Evolutionary conservation across 169 alveolate species (phyloP).

Genomic region (Theileria orientalis): DNA sequence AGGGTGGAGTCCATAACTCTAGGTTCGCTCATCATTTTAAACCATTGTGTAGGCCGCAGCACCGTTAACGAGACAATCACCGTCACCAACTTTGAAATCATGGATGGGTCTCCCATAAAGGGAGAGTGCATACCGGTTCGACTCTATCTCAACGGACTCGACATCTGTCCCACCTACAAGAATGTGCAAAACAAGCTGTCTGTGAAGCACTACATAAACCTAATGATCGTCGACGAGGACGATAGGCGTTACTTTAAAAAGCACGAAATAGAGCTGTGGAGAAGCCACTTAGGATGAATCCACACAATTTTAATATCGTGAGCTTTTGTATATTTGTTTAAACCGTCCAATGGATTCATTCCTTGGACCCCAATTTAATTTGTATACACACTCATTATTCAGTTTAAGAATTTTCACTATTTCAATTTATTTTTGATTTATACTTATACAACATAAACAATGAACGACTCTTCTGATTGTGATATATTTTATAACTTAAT

Average conservation of each 20-base stretch:
- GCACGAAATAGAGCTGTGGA: conserved; percentile 96
- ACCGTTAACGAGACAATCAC: conserved; percentile 92
- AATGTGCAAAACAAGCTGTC: conserved; percentile 93
- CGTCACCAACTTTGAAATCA: conserved; percentile 95
- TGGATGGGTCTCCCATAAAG: conserved; percentile 99
- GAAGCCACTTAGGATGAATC: conserved; percentile 88
- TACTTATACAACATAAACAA: neutral
- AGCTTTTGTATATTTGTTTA: neutral
- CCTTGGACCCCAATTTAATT: neutral
- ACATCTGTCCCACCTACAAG: conserved; percentile 96
- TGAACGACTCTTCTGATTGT: neutral
- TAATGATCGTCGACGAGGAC: conserved; percentile 97
- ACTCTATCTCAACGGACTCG: conserved; percentile 93
- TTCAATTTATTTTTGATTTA: too few species aligned
- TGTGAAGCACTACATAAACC: conserved; percentile 93
- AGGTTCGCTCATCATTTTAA: conserved; percentile 5
- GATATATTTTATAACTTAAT: neutral
- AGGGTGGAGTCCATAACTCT: conserved; percentile 70
- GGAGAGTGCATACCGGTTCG: conserved; percentile 96
- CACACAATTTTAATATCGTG: neutral
- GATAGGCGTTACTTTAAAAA: conserved; percentile 94
- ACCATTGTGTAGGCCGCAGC: conserved; percentile 57
- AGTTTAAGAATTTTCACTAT: too few species aligned
- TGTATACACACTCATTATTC: too few species aligned
- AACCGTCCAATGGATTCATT: neutral